A percentile compares a stretch with the other conserved stretches of the same genome.
These are phyloP conservation scores for Tulasnella calospora DNA, from an alignment of 768 basidiomycete species.

Conservation along the genomic window DNA sequence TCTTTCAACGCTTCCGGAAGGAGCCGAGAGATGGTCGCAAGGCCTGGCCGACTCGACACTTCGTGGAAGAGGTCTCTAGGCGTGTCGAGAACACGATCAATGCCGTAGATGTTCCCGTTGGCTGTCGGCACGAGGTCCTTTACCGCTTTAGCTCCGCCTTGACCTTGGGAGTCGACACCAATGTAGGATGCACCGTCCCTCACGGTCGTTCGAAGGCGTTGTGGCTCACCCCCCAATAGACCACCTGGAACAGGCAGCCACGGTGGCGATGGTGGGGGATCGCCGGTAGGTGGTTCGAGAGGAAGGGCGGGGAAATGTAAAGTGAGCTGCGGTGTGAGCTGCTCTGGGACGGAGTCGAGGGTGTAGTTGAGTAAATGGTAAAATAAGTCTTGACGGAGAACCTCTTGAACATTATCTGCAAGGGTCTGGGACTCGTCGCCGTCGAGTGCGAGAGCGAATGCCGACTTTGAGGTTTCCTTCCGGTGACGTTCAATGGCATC, in stretches of 20 bases:
- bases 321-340: slow-evolving; percentile 47
- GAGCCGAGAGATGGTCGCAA: slow-evolving; percentile 72
- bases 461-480: slow-evolving; percentile 34
- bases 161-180: slow-evolving; percentile 73
- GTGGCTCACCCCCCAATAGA: slow-evolving; percentile 72
- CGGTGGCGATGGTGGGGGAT: slow-evolving; percentile 70
- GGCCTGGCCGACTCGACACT: slow-evolving; percentile 46
- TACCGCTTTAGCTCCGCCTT: slow-evolving; percentile 63
- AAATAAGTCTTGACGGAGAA: slow-evolving; percentile 83
- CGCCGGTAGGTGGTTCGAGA: slow-evolving; percentile 55
- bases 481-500: slow-evolving; percentile 65
- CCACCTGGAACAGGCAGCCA: slow-evolving; percentile 85
- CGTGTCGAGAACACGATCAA: slow-evolving; percentile 66
- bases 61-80: slow-evolving; percentile 55
- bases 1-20: slow-evolving; percentile 54
- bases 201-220: slow-evolving; percentile 64
- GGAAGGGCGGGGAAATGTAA: slow-evolving; percentile 64
- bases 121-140: slow-evolving; percentile 53
- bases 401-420: slow-evolving; percentile 76
- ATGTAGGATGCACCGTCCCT: slow-evolving; percentile 43
- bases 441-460: slow-evolving; percentile 43
- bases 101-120: slow-evolving; percentile 76
- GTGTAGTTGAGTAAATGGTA: slow-evolving; percentile 90
- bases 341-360: slow-evolving; percentile 43
- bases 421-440: slow-evolving; percentile 38